Conservation (phyloP, 1,284 basidiomycete species). For the Pseudomicrostroma phylloplanum region DNA sequence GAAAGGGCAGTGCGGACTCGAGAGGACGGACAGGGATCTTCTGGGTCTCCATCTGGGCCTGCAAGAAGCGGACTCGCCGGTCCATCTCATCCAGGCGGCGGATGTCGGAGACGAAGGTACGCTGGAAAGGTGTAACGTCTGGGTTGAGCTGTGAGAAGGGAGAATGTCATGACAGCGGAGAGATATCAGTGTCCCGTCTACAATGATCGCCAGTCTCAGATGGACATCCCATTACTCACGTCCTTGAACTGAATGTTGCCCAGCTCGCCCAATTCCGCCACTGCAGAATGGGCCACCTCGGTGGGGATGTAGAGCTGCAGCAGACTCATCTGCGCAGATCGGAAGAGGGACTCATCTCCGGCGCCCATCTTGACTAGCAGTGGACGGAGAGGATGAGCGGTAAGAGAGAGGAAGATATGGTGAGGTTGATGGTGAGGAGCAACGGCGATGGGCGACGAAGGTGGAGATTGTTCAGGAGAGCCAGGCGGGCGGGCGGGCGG, state of each 20-base stretch:
- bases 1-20: slow-evolving; percentile 47
- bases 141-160: slow-evolving; percentile 70
- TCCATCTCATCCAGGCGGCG: slow-evolving; percentile 92
- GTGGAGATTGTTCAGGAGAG: too few species aligned
- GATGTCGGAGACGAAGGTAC: slow-evolving; percentile 93
- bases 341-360: slow-evolving; percentile 44
- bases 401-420: not conserved
- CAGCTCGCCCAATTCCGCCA: slow-evolving; percentile 88
- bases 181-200: not conserved
- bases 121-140: slow-evolving; percentile 92
- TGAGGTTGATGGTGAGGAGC: not conserved
- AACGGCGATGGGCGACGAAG: not conserved
- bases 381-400: not conserved
- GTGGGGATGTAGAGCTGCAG: slow-evolving; percentile 96
- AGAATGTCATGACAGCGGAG: not conserved
- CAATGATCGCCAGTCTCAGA: not conserved
- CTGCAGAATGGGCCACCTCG: slow-evolving; percentile 93
- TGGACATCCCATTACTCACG: slow-evolving; percentile 55
- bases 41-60: slow-evolving; percentile 74
- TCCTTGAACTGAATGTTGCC: slow-evolving; percentile 98
- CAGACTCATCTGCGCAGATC: slow-evolving; percentile 69
- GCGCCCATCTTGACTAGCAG: slow-evolving; percentile 1
- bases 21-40: slow-evolving; percentile 64
- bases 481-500: too few species aligned
- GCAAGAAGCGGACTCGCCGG: slow-evolving; percentile 84